phyloP scores from a whole-genome alignment of 129 eudicot species.

The Oenanthe sinensis region DNA sequence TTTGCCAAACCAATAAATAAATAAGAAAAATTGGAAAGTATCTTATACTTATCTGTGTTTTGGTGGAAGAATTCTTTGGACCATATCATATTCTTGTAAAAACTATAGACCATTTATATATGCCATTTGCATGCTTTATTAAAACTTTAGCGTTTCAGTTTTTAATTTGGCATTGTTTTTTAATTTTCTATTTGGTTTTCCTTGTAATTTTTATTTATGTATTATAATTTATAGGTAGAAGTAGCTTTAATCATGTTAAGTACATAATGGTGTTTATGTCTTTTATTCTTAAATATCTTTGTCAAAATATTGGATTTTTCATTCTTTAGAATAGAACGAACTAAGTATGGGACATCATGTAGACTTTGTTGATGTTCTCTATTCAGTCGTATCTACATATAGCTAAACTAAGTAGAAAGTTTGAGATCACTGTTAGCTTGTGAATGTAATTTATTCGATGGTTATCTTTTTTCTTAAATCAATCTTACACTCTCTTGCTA shows the following conservation, averaged over 20 bases:
- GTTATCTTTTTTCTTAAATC: background rate
- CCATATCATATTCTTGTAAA: background rate
- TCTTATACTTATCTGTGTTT: background rate
- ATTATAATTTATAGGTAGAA: background rate
- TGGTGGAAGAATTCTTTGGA: background rate
- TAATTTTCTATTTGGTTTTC: background rate
- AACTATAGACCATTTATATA: background rate
- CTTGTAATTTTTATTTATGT: background rate
- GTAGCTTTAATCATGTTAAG: background rate
- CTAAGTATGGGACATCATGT: background rate
- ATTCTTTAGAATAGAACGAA: background rate
- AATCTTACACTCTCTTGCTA: constrained; percentile 8
- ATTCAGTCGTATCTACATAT: background rate
- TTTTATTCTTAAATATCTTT: background rate
- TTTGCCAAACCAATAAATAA: too few relatives aligned
- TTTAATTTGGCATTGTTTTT: background rate
- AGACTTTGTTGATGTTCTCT: background rate
- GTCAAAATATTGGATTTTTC: background rate
- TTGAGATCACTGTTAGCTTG: background rate
- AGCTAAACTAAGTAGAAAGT: background rate
- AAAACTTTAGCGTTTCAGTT: too few relatives aligned
- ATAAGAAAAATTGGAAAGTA: too few relatives aligned
- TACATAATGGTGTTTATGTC: background rate
- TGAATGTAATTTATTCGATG: background rate
- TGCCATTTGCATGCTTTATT: too few relatives aligned